phyloP scores from a whole-genome alignment of 139 green algal genomes.

The Tetraselmis striata region DNA sequence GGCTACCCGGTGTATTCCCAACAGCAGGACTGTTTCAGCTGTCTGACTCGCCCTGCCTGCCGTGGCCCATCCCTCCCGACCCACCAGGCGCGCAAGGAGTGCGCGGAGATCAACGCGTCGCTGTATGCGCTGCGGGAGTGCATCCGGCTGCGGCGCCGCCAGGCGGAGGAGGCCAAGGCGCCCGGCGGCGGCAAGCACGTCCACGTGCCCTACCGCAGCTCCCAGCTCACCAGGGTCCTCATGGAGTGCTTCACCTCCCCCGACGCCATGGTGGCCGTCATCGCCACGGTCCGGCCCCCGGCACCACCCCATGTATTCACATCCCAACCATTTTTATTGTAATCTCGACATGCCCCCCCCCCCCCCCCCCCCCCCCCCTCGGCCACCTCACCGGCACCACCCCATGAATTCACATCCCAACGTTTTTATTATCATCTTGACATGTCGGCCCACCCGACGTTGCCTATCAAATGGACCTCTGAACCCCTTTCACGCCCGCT shows the following conservation, averaged over 20 bases:
- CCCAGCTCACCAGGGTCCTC: conserved; percentile 73
- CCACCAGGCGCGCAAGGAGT: conserved; percentile 49
- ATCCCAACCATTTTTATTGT: neutral
- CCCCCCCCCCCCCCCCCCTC: neutral
- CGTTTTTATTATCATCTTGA: neutral
- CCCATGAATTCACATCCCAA: neutral
- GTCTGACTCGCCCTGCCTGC: too few relatives aligned
- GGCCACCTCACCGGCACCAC: neutral
- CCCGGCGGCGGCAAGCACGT: neutral
- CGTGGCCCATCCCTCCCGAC: too few relatives aligned
- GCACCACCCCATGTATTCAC: neutral
- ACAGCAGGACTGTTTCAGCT: too few relatives aligned
- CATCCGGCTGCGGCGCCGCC: conserved; percentile 25
- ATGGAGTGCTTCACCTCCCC: conserved; percentile 3
- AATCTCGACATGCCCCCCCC: neutral
- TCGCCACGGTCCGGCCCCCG: neutral
- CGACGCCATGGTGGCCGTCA: neutral
- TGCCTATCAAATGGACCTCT: too few relatives aligned
- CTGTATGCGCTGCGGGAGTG: conserved; percentile 67
- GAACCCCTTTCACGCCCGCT: too few relatives aligned
- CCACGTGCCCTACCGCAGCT: conserved; percentile 93
- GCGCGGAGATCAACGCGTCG: conserved; percentile 80
- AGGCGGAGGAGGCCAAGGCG: conserved; percentile 1
- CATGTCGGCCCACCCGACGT: neutral
- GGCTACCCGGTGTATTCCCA: too few relatives aligned